Percentiles rank a stretch among this genome's conserved stretches.
phyloP scores from a whole-genome alignment of 2,329 filamentous ascomycete genomes.

The Arthrobotrys musiformis region DNA sequence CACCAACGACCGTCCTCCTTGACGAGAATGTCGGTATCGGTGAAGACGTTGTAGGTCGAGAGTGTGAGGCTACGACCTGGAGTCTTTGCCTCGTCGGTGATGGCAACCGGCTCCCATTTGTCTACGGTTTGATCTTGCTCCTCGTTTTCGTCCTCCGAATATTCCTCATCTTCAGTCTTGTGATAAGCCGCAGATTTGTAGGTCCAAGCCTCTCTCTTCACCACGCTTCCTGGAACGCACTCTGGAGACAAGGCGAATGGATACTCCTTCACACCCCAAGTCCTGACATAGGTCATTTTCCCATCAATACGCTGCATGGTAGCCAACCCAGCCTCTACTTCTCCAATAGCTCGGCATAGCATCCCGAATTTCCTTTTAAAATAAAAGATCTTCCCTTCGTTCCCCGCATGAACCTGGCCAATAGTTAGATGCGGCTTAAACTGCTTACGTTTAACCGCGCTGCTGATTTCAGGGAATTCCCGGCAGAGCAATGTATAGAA shows the following conservation, averaged over 20 bases:
- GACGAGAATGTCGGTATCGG: conserved; percentile 63
- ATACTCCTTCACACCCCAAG: conserved; percentile 31
- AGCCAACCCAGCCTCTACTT: conserved; percentile 54
- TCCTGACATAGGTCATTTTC: conserved; percentile 66
- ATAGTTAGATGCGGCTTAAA: conserved; percentile 71
- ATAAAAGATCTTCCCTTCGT: conserved; percentile 51
- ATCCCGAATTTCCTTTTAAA: conserved; percentile 36
- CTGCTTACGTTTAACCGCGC: conserved; percentile 34
- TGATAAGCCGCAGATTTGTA: conserved; percentile 9
- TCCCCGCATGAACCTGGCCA: conserved; percentile 69
- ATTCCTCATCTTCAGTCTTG: conserved; percentile 50
- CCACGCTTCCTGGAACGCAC: conserved; percentile 27
- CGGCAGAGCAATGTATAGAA: conserved; percentile 45
- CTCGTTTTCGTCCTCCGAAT: conserved; percentile 58
- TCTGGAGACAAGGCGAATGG: conserved; percentile 25
- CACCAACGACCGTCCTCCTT: conserved; percentile 62
- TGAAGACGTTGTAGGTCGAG: conserved; percentile 65
- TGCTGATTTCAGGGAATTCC: conserved; percentile 39
- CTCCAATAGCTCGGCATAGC: conserved; percentile 41
- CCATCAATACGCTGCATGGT: conserved; percentile 60
- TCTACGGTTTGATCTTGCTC: not conserved
- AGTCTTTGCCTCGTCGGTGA: conserved; percentile 4
- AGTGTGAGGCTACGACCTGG: conserved; percentile 59
- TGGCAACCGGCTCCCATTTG: conserved; percentile 58
- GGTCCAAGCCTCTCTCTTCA: conserved; percentile 17